Evolutionary conservation across 495 filamentous ascomycete species (phyloP).

Genomic region (Hypoxylon fuscum): DNA sequence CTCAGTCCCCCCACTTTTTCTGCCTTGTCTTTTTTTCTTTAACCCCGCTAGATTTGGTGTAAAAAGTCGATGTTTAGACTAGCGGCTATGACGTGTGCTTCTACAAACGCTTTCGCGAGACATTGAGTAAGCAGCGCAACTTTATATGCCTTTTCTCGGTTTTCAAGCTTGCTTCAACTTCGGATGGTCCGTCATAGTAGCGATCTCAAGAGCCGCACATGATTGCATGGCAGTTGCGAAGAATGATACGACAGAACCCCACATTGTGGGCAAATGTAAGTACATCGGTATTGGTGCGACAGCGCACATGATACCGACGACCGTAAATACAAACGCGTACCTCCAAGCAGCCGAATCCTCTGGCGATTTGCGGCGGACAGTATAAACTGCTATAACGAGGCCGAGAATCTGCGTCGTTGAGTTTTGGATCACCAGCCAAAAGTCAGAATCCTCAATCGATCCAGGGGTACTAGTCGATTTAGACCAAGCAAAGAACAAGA

Average conservation of each 20-base stretch:
- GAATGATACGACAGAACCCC: constrained; percentile 13
- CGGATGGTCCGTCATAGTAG: neutral
- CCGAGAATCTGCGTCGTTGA: neutral
- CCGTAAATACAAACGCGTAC: neutral
- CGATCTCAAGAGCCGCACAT: constrained; percentile 1
- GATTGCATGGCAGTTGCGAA: neutral
- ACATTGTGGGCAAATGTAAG: constrained; percentile 5
- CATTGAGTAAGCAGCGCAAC: too few relatives aligned
- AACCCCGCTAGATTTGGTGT: neutral
- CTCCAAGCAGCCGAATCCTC: constrained; percentile 12
- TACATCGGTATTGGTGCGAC: constrained; percentile 5
- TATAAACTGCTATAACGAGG: constrained; percentile 1
- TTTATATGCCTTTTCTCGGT: too few relatives aligned
- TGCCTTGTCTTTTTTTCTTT: neutral
- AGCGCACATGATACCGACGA: constrained; percentile 8
- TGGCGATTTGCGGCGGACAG: neutral
- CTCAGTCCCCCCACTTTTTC: neutral
- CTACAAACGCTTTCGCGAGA: too few relatives aligned
- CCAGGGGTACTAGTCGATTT: constrained; percentile 1
- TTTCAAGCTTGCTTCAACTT: constrained; percentile 18
- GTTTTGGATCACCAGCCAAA: constrained; percentile 6
- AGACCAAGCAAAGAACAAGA: constrained; percentile 3
- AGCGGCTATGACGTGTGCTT: too few relatives aligned
- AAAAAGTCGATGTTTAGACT: too few relatives aligned
- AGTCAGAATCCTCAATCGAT: constrained; percentile 17